Evolutionary conservation across 306 rosid species (phyloP).

Genomic region (Gastrolobium bilobum): DNA sequence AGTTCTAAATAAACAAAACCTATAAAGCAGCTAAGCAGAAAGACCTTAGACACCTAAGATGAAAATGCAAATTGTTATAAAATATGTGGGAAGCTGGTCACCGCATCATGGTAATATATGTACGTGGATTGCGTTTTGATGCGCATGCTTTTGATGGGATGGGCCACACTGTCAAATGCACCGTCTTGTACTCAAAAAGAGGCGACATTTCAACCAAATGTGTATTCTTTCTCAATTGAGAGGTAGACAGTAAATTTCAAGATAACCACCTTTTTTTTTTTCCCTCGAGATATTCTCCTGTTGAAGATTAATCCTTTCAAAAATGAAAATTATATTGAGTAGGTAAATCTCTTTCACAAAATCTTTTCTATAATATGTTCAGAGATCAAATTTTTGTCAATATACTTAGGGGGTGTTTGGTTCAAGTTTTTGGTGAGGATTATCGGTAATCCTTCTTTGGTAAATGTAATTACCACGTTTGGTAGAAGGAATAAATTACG

Average conservation of each 20-base stretch:
- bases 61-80: background rate
- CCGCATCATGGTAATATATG: background rate
- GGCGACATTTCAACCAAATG: conserved; percentile 40
- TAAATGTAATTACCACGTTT: too few species aligned
- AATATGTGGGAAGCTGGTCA: background rate
- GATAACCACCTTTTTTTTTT: too few species aligned
- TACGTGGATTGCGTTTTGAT: background rate
- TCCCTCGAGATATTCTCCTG: too few species aligned
- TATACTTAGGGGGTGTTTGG: too few species aligned
- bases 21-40: background rate
- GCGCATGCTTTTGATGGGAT: background rate
- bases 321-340: too few species aligned
- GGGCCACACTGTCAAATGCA: conserved; percentile 27
- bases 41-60: background rate
- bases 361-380: too few species aligned
- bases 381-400: too few species aligned
- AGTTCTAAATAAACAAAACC: background rate
- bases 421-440: too few species aligned
- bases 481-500: too few species aligned
- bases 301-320: too few species aligned
- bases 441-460: too few species aligned
- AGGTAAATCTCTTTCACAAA: too few species aligned
- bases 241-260: conserved; percentile 32
- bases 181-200: conserved; percentile 42
- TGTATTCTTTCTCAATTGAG: conserved; percentile 9